Evolutionary conservation across 2,329 filamentous ascomycete genomes (phyloP).

Genomic region (Leptosphaerulina australis): DNA sequence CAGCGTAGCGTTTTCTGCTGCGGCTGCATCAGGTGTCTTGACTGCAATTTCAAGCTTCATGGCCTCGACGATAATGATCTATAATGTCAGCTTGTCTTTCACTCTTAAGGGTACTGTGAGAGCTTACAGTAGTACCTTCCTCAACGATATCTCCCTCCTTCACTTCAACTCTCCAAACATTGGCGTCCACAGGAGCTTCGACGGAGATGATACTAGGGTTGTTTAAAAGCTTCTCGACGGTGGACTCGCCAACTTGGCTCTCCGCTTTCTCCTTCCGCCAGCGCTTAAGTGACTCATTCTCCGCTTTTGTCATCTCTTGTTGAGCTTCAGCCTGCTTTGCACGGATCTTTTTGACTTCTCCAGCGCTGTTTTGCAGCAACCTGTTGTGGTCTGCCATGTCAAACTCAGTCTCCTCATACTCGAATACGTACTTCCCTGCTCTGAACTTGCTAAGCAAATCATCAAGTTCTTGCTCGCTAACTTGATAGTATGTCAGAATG

Average conservation of each 20-base stretch:
- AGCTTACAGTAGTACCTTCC: slow-evolving; percentile 40
- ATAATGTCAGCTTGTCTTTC: slow-evolving; percentile 4
- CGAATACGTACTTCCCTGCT: slow-evolving; percentile 59
- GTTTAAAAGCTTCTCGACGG: slow-evolving; percentile 57
- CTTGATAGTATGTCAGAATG: slow-evolving; percentile 61
- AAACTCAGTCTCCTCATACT: slow-evolving; percentile 58
- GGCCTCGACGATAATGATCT: slow-evolving; percentile 53
- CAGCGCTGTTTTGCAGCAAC: slow-evolving; percentile 53
- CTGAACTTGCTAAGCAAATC: slow-evolving; percentile 55
- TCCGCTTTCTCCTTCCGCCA: slow-evolving; percentile 54
- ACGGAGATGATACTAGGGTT: slow-evolving; percentile 49
- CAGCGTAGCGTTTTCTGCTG: slow-evolving; percentile 22
- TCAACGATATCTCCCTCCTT: slow-evolving; percentile 47
- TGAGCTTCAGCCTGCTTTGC: slow-evolving; percentile 56
- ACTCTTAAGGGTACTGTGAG: neutral
- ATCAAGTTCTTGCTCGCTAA: slow-evolving; percentile 60
- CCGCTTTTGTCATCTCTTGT: slow-evolving; percentile 55
- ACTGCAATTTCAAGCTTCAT: slow-evolving; percentile 58
- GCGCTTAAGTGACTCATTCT: slow-evolving; percentile 52
- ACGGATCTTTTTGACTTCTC: slow-evolving; percentile 57
- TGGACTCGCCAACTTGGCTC: slow-evolving; percentile 55
- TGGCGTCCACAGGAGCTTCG: slow-evolving; percentile 54
- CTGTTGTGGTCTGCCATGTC: slow-evolving; percentile 63
- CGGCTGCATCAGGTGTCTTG: slow-evolving; percentile 41
- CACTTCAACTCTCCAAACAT: slow-evolving; percentile 55